Percentiles rank a stretch among this genome's conserved stretches.
phyloP scores from a whole-genome alignment of 2,329 filamentous ascomycete species.

The Fusarium palustre region DNA sequence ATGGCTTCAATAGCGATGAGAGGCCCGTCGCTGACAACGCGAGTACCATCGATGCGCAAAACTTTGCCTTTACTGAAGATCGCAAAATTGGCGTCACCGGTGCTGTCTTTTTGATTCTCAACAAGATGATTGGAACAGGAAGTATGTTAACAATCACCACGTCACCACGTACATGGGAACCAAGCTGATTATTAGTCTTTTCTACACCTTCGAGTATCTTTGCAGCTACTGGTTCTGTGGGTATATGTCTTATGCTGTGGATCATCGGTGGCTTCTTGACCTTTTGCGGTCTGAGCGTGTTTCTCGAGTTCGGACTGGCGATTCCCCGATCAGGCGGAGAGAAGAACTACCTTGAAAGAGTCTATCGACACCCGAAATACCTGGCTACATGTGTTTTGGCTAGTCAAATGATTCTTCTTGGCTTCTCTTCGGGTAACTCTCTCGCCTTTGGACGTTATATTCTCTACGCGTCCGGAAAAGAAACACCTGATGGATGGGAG shows the following conservation, averaged over 20 bases:
- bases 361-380: slow-evolving; percentile 69
- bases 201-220: slow-evolving; percentile 67
- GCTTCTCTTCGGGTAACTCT: slow-evolving; percentile 69
- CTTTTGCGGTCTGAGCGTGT: slow-evolving; percentile 70
- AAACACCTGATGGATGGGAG: slow-evolving; percentile 64
- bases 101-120: slow-evolving; percentile 66
- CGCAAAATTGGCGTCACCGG: slow-evolving; percentile 65
- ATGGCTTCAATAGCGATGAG: slow-evolving; percentile 35
- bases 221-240: slow-evolving; percentile 64
- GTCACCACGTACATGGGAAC: background rate
- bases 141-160: slow-evolving; percentile 53
- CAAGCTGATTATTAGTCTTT: slow-evolving; percentile 56
- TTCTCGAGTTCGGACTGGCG: slow-evolving; percentile 71
- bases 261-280: slow-evolving; percentile 62
- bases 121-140: slow-evolving; percentile 70
- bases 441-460: slow-evolving; percentile 70
- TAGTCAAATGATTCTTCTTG: slow-evolving; percentile 70
- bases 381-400: slow-evolving; percentile 70
- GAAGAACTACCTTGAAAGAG: slow-evolving; percentile 75
- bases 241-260: slow-evolving; percentile 51
- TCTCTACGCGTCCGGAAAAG: slow-evolving; percentile 63
- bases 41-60: slow-evolving; percentile 56
- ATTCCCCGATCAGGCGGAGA: slow-evolving; percentile 73
- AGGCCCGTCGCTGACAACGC: slow-evolving; percentile 29
- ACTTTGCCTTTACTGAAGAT: slow-evolving; percentile 55